Percentiles rank a stretch among this genome's conserved stretches.
Conservation (phyloP, 73 alveolate genomes). For the Symbiodinium pilosum region DNA sequence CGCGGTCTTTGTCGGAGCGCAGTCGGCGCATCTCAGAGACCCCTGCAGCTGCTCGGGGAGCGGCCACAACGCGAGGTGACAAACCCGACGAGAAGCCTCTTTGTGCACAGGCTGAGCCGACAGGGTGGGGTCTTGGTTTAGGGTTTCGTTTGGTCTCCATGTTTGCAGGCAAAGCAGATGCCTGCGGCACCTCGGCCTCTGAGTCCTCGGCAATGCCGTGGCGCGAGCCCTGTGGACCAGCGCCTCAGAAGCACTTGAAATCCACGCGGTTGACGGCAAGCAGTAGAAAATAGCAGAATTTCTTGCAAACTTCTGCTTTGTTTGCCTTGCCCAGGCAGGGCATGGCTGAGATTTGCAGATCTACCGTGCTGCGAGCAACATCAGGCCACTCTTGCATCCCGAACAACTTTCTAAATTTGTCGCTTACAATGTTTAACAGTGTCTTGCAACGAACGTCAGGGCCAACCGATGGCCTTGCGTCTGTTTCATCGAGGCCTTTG, state of each 20-base stretch:
- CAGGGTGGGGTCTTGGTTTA: background rate
- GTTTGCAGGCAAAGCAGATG: too few species aligned
- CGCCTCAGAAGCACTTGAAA: too few species aligned
- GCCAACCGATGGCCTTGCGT: background rate
- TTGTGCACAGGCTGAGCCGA: too few species aligned
- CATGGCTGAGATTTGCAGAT: too few species aligned
- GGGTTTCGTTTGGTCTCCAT: background rate
- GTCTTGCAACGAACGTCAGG: background rate
- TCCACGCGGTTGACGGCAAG: too few species aligned
- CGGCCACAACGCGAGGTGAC: background rate
- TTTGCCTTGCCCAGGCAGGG: too few species aligned
- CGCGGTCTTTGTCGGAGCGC: background rate
- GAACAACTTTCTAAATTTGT: too few species aligned
- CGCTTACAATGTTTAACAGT: too few species aligned
- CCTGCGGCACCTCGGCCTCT: background rate
- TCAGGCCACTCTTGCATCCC: too few species aligned
- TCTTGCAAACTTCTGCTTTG: too few species aligned
- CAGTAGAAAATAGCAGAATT: too few species aligned
- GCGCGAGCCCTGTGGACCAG: slow-evolving; percentile 9
- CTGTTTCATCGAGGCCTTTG: background rate
- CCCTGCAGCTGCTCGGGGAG: background rate
- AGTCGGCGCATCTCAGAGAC: background rate
- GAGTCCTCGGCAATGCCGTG: slow-evolving; percentile 11
- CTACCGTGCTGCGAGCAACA: too few species aligned
- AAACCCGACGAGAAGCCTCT: background rate